Evolutionary conservation across 257 asterid genomes (phyloP).

Genomic region (Thymus mandschuricus): DNA sequence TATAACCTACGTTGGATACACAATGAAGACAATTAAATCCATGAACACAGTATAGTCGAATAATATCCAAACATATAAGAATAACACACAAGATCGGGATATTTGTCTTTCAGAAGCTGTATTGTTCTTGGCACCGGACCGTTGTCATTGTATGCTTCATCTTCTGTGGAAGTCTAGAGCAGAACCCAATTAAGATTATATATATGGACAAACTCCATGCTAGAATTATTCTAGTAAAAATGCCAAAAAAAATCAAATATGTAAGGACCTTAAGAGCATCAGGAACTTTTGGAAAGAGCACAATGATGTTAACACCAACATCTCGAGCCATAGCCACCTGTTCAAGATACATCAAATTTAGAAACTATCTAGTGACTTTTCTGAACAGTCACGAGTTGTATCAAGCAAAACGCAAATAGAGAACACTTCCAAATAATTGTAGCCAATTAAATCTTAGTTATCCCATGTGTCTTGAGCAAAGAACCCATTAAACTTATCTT

Average conservation of each 20-base stretch:
- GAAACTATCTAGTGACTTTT: neutral
- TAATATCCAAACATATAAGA: too few species aligned
- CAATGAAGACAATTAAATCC: too few species aligned
- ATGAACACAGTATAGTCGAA: too few species aligned
- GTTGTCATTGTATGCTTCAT: too few species aligned
- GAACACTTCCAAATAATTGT: neutral
- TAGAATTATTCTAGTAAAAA: neutral
- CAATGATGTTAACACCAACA: slow-evolving; percentile 96
- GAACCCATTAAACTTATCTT: slow-evolving; percentile 7
- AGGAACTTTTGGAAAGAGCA: slow-evolving; percentile 96
- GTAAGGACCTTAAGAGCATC: slow-evolving; percentile 86
- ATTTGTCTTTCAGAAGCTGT: too few species aligned
- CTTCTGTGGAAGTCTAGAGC: too few species aligned
- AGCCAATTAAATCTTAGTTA: too few species aligned
- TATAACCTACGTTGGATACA: too few species aligned
- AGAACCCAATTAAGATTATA: too few species aligned
- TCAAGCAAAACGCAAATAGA: neutral
- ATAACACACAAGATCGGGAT: too few species aligned
- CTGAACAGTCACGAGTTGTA: neutral
- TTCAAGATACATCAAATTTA: slow-evolving; percentile 23
- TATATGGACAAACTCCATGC: too few species aligned
- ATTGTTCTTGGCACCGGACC: too few species aligned
- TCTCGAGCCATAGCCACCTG: slow-evolving; percentile 62
- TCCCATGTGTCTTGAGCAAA: neutral
- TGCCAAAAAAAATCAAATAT: slow-evolving; percentile 9